Base-by-base conservation (phyloP, 2,329 filamentous ascomycete genomes). In the Diaporthe helianthi region DNA sequence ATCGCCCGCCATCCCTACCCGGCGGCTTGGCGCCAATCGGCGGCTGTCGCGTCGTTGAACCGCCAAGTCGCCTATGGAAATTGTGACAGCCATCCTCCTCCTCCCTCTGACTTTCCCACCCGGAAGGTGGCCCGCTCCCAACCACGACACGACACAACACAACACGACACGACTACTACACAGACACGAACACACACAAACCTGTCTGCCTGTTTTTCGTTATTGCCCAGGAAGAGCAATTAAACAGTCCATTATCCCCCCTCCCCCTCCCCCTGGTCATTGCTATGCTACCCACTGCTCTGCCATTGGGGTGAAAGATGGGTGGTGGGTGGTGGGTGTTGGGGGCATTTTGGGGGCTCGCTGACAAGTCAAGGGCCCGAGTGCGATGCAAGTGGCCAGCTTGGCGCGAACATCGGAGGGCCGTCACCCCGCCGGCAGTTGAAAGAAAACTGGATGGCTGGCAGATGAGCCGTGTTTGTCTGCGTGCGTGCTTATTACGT, bases 11-110 rank as follows among this genome's bases (percentile, higher is more conserved):
- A 38, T 61, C 41, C 64, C 41, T 53, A 47, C 19, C 41, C 41
- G 64, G 64, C 64, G 64, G 54, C 64, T 67, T 67, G 64, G 64
- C 64, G 64, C 64, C 64, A 67, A 67, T 67, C 64, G 64, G 64
- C 65, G 65, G 65, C 52, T 67, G 54, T 49, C 29, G 52, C 29
- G 19, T 49, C 41, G 52, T 58, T 49, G 51, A 67, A 58, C 65
- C 65, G 65, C 52, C 65, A 58, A 67, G 65, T 58, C 65, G 65
- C 52, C 64, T 47, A 38, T 47, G 49, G 54, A 67, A 41, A 47
- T 47, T 53, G 61, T 58, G 52, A 47, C 41, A 67, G 44, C 31
- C 41, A 49, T 31, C 26, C 41, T 36, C 29, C 22, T 41, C 38
- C n/a, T n/a, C n/a, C n/a, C 31, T 41, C 38, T 41, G 26, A 36